These are phyloP conservation scores for Suhomyces xylopsoci DNA, from an alignment of 805 yeast species.

Conservation along the genomic window DNA sequence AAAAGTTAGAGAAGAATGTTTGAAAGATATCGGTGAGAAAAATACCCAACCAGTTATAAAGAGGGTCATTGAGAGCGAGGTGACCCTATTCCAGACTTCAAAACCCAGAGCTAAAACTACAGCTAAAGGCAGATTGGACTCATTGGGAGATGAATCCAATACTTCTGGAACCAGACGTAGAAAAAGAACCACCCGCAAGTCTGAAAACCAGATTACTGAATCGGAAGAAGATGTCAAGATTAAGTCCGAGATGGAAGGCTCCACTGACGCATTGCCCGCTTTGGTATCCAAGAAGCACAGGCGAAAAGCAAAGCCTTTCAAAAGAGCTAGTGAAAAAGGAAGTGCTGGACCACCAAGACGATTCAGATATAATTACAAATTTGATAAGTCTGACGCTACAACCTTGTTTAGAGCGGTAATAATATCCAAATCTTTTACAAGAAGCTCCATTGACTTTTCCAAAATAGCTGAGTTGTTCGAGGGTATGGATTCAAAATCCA, in stretches of 20 bases:
- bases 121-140: constrained; percentile 20
- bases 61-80: constrained; percentile 28
- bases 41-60: constrained; percentile 11
- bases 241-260: not conserved
- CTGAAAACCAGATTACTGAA: not conserved
- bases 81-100: constrained; percentile 16
- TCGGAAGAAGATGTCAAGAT: not conserved
- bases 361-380: constrained; percentile 18
- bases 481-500: constrained; percentile 38
- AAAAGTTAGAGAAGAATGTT: constrained; percentile 21
- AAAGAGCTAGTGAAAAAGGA: constrained; percentile 4
- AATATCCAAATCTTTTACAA: constrained; percentile 58
- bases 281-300: constrained; percentile 13
- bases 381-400: constrained; percentile 48
- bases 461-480: constrained; percentile 51
- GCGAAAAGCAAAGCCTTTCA: constrained; percentile 13
- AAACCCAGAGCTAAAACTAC: constrained; percentile 5
- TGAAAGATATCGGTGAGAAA: constrained; percentile 22
- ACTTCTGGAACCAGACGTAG: constrained; percentile 3
- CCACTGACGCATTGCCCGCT: constrained; percentile 6
- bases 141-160: constrained; percentile 11
- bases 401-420: constrained; percentile 62
- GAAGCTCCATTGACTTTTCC: constrained; percentile 63
- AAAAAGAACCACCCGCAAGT: constrained; percentile 1
- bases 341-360: constrained; percentile 8